These are phyloP conservation scores for Nicotiana undulata DNA, from an alignment of 257 asterid species.

Conservation along the genomic window DNA sequence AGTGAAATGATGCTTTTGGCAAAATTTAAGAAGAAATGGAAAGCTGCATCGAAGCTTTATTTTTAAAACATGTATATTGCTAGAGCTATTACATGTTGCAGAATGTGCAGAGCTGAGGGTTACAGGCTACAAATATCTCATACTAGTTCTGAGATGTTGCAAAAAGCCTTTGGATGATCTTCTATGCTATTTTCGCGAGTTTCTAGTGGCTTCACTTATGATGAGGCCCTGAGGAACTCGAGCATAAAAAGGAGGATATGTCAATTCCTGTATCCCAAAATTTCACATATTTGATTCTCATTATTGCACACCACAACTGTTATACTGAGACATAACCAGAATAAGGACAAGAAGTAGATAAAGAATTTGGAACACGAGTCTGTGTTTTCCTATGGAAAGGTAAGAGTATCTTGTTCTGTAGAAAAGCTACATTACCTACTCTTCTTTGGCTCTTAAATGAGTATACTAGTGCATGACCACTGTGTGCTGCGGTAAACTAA, in stretches of 20 bases:
- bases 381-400: not conserved
- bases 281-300: not conserved
- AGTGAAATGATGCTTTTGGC: not conserved
- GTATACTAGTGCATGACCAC: not conserved
- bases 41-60: not conserved
- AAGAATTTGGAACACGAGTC: not conserved
- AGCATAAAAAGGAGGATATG: not conserved
- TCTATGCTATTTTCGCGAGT: not conserved
- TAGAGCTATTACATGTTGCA: constrained; percentile 1
- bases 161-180: not conserved
- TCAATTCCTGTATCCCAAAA: not conserved
- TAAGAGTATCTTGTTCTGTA: not conserved
- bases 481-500: not conserved
- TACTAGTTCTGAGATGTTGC: not conserved
- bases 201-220: not conserved
- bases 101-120: not conserved
- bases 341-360: not conserved
- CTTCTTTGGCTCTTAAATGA: not conserved
- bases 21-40: not conserved
- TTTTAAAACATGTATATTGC: not conserved
- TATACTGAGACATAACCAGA: not conserved
- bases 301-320: not conserved
- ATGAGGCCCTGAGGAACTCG: not conserved
- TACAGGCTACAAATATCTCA: not conserved
- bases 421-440: not conserved